Evolutionary conservation across 2,329 filamentous ascomycete genomes (phyloP).

Genomic region (Ascochyta lentis): DNA sequence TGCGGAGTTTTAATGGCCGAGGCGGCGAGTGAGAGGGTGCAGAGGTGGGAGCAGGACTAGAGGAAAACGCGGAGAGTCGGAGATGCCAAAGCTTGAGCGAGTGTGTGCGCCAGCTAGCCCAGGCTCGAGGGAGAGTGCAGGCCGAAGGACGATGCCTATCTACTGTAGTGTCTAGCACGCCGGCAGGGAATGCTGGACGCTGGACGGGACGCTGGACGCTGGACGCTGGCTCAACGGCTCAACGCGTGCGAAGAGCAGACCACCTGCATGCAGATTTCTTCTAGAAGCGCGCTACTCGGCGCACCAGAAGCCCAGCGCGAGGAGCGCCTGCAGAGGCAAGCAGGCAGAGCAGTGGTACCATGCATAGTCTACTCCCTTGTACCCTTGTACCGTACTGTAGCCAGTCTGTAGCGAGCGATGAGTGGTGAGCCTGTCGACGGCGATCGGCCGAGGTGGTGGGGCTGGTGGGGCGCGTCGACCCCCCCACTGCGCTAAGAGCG

Average conservation of each 20-base stretch:
- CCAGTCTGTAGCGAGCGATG: conserved; percentile 9
- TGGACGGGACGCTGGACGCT: conserved; percentile 2
- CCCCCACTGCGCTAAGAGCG: conserved; percentile 2
- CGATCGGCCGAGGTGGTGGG: conserved; percentile 20
- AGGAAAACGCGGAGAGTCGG: conserved; percentile 38
- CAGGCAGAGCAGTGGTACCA: too few relatives aligned
- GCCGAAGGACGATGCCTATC: too few relatives aligned
- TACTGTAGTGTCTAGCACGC: too few relatives aligned
- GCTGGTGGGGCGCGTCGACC: conserved; percentile 9
- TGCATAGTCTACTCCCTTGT: too few relatives aligned
- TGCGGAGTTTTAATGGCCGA: conserved; percentile 16
- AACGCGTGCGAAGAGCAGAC: not conserved
- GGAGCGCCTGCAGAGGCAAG: conserved; percentile 13
- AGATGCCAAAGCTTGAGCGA: conserved; percentile 26
- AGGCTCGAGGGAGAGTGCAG: conserved; percentile 5
- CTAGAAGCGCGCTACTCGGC: conserved; percentile 22
- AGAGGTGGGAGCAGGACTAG: conserved; percentile 27
- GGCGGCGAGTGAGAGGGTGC: conserved; percentile 6
- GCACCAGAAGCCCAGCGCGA: conserved; percentile 18
- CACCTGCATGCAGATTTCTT: conserved; percentile 24
- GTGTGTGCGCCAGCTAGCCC: conserved; percentile 4
- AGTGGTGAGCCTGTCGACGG: not conserved
- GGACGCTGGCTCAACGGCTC: conserved; percentile 14
- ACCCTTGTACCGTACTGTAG: too few relatives aligned
- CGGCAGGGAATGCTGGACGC: conserved; percentile 2